A percentile compares a stretch with the other conserved stretches of the same genome.
Evolutionary conservation across 2,329 filamentous ascomycete genomes (phyloP).

Genomic region (Fusarium verticillioides): DNA sequence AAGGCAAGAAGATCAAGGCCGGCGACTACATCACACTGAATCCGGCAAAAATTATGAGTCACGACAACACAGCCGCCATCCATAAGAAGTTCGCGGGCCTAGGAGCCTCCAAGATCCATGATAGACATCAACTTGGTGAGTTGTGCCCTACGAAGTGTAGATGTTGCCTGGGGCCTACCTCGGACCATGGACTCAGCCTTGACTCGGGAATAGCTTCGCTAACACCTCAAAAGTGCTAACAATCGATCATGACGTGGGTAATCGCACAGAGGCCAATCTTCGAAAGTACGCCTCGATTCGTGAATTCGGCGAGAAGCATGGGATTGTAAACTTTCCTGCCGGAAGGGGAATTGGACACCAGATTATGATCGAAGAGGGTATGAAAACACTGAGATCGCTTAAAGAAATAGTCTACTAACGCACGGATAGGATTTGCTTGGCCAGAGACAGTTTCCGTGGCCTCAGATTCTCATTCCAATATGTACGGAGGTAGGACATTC

Average conservation of each 20-base stretch:
- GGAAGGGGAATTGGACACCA: slow-evolving; percentile 90
- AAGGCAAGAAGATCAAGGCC: slow-evolving; percentile 66
- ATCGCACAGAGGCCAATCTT: slow-evolving; percentile 70
- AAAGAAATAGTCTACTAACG: neutral
- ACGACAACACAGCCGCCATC: too few species aligned
- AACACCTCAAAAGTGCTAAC: slow-evolving; percentile 69
- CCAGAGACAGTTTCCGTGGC: slow-evolving; percentile 84
- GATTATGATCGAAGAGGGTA: slow-evolving; percentile 78
- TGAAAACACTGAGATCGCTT: rapidly evolving
- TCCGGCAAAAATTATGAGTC: too few species aligned
- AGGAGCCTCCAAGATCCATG: too few species aligned
- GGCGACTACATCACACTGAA: too few species aligned
- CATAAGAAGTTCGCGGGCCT: too few species aligned
- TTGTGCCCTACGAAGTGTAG: too few species aligned
- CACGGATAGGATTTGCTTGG: slow-evolving; percentile 71
- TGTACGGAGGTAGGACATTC: slow-evolving; percentile 68
- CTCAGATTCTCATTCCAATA: slow-evolving; percentile 54
- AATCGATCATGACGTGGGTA: slow-evolving; percentile 76
- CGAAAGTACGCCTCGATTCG: slow-evolving; percentile 87
- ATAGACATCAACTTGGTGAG: too few species aligned
- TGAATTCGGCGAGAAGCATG: slow-evolving; percentile 81
- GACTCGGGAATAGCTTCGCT: neutral
- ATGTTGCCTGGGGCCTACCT: too few species aligned
- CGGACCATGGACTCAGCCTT: too few species aligned
- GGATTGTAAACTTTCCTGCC: slow-evolving; percentile 80